Percentiles rank a stretch among this genome's conserved stretches.
Evolutionary conservation across 257 asterid species (phyloP).

Genomic region (Voacanga thouarsii): DNA sequence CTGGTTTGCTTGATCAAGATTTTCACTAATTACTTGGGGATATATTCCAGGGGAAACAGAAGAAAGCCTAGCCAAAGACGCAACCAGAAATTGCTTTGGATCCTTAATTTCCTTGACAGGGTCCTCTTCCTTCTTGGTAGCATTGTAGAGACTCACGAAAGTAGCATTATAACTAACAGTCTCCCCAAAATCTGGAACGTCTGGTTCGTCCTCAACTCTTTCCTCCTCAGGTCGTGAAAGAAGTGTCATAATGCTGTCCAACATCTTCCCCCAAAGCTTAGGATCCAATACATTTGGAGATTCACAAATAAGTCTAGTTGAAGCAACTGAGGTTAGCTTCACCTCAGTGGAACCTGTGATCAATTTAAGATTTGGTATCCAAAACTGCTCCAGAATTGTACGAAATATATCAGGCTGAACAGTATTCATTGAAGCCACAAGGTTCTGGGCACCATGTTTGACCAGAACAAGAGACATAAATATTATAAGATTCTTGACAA

Average conservation of each 20-base stretch:
- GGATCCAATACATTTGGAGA: slow-evolving; percentile 55
- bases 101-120: slow-evolving; percentile 79
- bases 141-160: slow-evolving; percentile 65
- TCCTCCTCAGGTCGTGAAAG: slow-evolving; percentile 71
- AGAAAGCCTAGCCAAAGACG: slow-evolving; percentile 59
- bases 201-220: slow-evolving; percentile 78
- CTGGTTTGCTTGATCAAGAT: slow-evolving; percentile 75
- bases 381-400: slow-evolving; percentile 62
- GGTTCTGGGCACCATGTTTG: slow-evolving; percentile 70
- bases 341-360: slow-evolving; percentile 74
- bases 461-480: slow-evolving; percentile 87
- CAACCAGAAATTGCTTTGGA: slow-evolving; percentile 79
- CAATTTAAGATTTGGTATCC: slow-evolving; percentile 79
- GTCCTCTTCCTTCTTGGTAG: slow-evolving; percentile 86
- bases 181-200: slow-evolving; percentile 84
- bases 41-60: slow-evolving; percentile 65
- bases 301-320: slow-evolving; percentile 74
- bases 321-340: slow-evolving; percentile 79
- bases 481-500: slow-evolving; percentile 67
- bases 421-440: slow-evolving; percentile 61
- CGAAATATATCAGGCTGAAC: slow-evolving; percentile 68
- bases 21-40: slow-evolving; percentile 51
- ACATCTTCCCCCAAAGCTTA: slow-evolving; percentile 78
- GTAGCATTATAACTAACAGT: slow-evolving; percentile 72
- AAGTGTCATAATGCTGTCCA: slow-evolving; percentile 84